These are phyloP conservation scores for Sporothrix phasma DNA, from an alignment of 2,329 filamentous ascomycete genomes.

Conservation along the genomic window DNA sequence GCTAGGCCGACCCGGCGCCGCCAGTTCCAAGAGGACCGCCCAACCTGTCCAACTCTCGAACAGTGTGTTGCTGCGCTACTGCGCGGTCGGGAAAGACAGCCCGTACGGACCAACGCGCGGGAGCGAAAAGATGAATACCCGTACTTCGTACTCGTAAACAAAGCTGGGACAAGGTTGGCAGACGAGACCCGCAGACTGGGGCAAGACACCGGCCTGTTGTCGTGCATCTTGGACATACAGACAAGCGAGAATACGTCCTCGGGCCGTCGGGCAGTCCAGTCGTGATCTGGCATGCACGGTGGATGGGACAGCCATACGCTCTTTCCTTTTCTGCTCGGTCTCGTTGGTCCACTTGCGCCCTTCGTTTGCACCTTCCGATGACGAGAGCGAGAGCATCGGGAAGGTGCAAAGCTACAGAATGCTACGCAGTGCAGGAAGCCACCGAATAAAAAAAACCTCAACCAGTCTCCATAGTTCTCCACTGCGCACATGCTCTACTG, in stretches of 20 bases:
- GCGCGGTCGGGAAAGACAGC: too few species aligned
- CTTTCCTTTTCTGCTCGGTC: background rate
- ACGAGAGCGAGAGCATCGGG: too few species aligned
- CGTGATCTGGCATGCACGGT: slow-evolving; percentile 1
- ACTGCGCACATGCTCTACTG: background rate
- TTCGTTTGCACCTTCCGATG: background rate
- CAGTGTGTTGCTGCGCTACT: background rate
- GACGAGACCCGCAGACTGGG: background rate
- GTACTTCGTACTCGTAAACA: too few species aligned
- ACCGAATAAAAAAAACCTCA: background rate
- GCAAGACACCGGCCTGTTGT: background rate
- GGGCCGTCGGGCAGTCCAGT: background rate
- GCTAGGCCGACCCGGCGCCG: background rate
- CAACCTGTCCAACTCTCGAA: background rate
- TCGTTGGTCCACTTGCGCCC: background rate
- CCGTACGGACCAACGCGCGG: background rate
- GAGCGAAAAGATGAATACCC: background rate
- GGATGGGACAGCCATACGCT: background rate
- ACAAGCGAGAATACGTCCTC: background rate
- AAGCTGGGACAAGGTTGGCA: background rate
- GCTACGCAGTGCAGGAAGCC: background rate
- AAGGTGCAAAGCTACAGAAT: background rate
- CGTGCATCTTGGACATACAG: background rate
- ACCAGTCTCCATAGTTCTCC: background rate
- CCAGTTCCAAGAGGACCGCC: background rate